Conservation (phyloP, 2,329 filamentous ascomycete species). For the Arthroderma sp. region DNA sequence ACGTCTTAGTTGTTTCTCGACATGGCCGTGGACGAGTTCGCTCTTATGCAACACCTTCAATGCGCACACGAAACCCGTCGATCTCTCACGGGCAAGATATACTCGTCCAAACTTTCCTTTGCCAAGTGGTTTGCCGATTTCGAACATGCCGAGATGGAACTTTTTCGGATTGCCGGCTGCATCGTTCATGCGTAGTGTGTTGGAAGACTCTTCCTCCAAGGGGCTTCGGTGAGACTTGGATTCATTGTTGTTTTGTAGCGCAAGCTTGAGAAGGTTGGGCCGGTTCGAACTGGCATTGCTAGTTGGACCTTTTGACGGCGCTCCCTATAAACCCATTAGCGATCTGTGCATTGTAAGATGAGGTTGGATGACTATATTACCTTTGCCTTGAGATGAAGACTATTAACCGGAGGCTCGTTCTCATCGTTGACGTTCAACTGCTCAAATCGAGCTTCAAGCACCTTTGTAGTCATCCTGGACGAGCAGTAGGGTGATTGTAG, state of each 20-base stretch:
- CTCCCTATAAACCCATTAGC: neutral
- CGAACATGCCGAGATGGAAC: slow-evolving; percentile 87
- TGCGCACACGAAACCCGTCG: slow-evolving; percentile 70
- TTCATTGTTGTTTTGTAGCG: slow-evolving; percentile 61
- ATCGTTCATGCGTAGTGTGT: slow-evolving; percentile 21
- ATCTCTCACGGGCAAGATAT: slow-evolving; percentile 70
- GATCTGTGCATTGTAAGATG: neutral
- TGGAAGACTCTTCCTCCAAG: slow-evolving; percentile 14
- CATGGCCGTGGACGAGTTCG: slow-evolving; percentile 65
- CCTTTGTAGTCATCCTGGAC: slow-evolving; percentile 56
- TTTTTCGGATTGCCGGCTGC: slow-evolving; percentile 33
- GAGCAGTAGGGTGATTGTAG: neutral
- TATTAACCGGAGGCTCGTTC: slow-evolving; percentile 51
- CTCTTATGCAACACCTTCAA: slow-evolving; percentile 79
- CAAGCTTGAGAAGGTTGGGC: slow-evolving; percentile 74
- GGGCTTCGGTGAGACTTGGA: slow-evolving; percentile 21
- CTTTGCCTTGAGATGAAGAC: slow-evolving; percentile 61
- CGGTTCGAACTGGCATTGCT: slow-evolving; percentile 38
- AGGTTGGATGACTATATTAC: slow-evolving; percentile 35
- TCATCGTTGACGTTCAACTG: slow-evolving; percentile 81
- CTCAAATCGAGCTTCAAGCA: slow-evolving; percentile 79
- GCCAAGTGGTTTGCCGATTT: slow-evolving; percentile 73
- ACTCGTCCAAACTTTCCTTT: slow-evolving; percentile 83
- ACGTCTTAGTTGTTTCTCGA: slow-evolving; percentile 76
- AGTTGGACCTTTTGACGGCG: neutral